phyloP scores from a whole-genome alignment of 352 stramenopile genomes.

The Globisporangium mamillatum region DNA sequence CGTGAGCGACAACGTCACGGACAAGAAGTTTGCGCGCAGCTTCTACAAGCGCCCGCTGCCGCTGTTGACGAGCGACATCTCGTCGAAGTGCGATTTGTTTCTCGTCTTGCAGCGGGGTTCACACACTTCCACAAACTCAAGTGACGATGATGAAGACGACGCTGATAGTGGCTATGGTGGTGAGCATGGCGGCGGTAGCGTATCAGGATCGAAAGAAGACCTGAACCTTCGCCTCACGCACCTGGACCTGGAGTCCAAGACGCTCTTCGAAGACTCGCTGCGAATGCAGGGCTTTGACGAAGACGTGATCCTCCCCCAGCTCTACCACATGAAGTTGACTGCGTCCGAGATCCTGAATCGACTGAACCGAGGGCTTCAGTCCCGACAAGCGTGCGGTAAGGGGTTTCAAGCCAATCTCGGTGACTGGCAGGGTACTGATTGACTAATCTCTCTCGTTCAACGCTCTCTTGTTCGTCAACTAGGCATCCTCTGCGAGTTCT shows the following conservation, averaged over 20 bases:
- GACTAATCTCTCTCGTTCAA: neutral
- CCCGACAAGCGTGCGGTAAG: slow-evolving; percentile 32
- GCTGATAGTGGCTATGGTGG: slow-evolving; percentile 6
- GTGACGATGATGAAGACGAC: slow-evolving; percentile 6
- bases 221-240: neutral
- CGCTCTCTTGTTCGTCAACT: neutral
- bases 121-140: neutral
- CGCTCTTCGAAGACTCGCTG: slow-evolving; percentile 22
- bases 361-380: slow-evolving; percentile 35
- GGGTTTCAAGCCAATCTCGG: neutral
- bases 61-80: slow-evolving; percentile 16
- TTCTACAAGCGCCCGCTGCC: slow-evolving; percentile 17
- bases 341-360: slow-evolving; percentile 54
- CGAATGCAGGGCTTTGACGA: slow-evolving; percentile 31
- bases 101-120: neutral
- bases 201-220: neutral
- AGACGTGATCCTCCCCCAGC: slow-evolving; percentile 37
- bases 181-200: neutral
- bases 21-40: slow-evolving; percentile 12
- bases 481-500: slow-evolving; percentile 62
- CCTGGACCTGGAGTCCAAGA: slow-evolving; percentile 16
- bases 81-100: slow-evolving; percentile 25
- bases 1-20: slow-evolving; percentile 1
- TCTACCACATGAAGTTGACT: slow-evolving; percentile 56
- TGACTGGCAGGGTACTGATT: neutral